A percentile compares a stretch with the other conserved stretches of the same genome.
Evolutionary conservation across 108 stramenopile species (phyloP).

Genomic region (Nannochloropsis salina): DNA sequence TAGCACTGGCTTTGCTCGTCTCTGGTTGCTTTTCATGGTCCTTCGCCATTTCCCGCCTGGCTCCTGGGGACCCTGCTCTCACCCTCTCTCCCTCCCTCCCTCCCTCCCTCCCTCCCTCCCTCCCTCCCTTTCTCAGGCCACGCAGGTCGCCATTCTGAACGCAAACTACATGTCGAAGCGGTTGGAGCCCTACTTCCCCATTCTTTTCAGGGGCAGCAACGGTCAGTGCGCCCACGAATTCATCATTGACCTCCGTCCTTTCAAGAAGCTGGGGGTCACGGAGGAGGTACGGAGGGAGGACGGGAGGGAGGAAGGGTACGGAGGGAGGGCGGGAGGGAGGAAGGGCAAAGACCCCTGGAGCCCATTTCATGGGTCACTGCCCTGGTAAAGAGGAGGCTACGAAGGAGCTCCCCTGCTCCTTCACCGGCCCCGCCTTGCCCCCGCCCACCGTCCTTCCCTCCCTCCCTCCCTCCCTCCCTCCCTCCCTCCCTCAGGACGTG

Average conservation of each 20-base stretch:
- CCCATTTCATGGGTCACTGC: too few species aligned
- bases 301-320: neutral
- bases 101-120: conserved; percentile 9
- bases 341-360: conserved; percentile 92
- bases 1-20: too few species aligned
- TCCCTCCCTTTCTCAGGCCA: conserved; percentile 7
- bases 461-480: conserved; percentile 10
- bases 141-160: conserved; percentile 85
- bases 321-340: conserved; percentile 22
- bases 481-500: conserved; percentile 29
- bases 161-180: conserved; percentile 98
- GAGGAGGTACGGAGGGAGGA: conserved; percentile 61
- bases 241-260: conserved; percentile 89
- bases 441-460: neutral
- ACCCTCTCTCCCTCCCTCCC: conserved; percentile 9
- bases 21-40: too few species aligned
- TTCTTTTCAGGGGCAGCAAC: conserved; percentile 81
- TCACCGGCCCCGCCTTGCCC: neutral
- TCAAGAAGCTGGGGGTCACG: conserved; percentile 78
- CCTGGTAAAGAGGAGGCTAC: too few species aligned
- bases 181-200: conserved; percentile 77
- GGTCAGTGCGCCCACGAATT: conserved; percentile 99
- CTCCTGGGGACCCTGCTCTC: too few species aligned
- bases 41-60: too few species aligned
- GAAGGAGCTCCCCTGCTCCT: neutral